Evolutionary conservation across 1,284 basidiomycete genomes (phyloP), one percentile per base, ranked within the genome.

Genomic region (Pseudozyma sp.): DNA sequence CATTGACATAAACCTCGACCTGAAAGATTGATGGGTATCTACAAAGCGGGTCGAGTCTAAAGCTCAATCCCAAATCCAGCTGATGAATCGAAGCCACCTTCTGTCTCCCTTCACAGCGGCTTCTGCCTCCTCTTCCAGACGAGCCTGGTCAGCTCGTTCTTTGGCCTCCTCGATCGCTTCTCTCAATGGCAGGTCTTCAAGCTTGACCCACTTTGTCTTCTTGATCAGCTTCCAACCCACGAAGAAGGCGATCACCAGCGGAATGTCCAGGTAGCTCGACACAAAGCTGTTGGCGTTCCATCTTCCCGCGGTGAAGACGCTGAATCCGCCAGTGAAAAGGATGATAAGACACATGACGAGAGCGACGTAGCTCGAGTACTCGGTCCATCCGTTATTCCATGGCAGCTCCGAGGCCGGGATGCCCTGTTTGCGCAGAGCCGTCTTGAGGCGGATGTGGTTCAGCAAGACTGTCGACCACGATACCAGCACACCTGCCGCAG

Each of bases 381-480:
- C 88, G 85, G 66, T 69, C 64, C 66, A 74, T 14, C 46, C 40
- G 42, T 68, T 50, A 44, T 62, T 60, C 63, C 68, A 92, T 46
- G 82, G 87, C 13, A 82, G 65, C 17, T 55, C 46, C 48, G 84
- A 86, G 72, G 90, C 87, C 74, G 88, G 86, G 68, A 89, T 84
- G n/a, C 89, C 89, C 77, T 91, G 90, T 17, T 75, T 84, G 77
- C 86, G 87, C 80, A 89, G 83, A 13, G 89, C 91, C 67, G 88
- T 87, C 77, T 89, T 89, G 88, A 93, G 94, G 83, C 88, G 89
- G 59, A 92, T 81, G 85, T 92, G 93, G 9, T 91, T 90, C 48
- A 91, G 59, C 80, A 90, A 89, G 84, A 93, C 92, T 46, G 88
- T 92, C 79, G 91, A 90, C 94, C 94, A 96, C 11, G 92, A 92